Conservation (phyloP, 2,329 filamentous ascomycete genomes). For the Aspergillus sp. region DNA sequence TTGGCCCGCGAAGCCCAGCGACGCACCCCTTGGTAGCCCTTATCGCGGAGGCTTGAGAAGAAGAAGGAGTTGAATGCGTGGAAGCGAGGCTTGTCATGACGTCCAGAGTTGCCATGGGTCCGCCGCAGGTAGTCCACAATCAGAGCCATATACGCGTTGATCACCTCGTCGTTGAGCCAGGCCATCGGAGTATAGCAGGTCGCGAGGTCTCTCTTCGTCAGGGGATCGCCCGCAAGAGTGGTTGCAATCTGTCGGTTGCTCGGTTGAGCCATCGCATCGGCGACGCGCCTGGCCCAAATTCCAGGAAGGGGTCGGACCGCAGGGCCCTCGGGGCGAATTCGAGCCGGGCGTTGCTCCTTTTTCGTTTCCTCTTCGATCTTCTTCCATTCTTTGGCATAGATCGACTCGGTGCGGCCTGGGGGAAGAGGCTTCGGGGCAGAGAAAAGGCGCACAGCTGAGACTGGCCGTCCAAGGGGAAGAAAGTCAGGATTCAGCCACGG, state of each 20-base stretch:
- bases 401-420: conserved; percentile 25
- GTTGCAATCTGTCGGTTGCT: conserved; percentile 26
- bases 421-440: conserved; percentile 21
- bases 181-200: conserved; percentile 34
- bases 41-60: conserved; percentile 41
- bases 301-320: conserved; percentile 33
- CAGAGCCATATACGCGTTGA: conserved; percentile 45
- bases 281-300: conserved; percentile 35
- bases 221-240: conserved; percentile 33
- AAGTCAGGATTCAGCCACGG: conserved; percentile 20
- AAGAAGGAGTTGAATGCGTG: conserved; percentile 47
- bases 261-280: conserved; percentile 26
- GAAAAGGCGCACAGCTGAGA: conserved; percentile 31
- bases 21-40: conserved; percentile 37
- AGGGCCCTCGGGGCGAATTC: conserved; percentile 25
- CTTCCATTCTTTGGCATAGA: conserved; percentile 27
- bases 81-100: conserved; percentile 35
- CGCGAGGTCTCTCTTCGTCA: conserved; percentile 35
- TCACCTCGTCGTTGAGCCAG: conserved; percentile 48
- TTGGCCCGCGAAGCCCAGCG: conserved; percentile 48
- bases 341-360: conserved; percentile 17
- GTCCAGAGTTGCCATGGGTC: conserved; percentile 30
- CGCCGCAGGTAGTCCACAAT: conserved; percentile 38
- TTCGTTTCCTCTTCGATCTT: conserved; percentile 24
- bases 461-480: conserved; percentile 20